Conservation (phyloP, 495 filamentous ascomycete species). For the Penicillium goetzii region DNA sequence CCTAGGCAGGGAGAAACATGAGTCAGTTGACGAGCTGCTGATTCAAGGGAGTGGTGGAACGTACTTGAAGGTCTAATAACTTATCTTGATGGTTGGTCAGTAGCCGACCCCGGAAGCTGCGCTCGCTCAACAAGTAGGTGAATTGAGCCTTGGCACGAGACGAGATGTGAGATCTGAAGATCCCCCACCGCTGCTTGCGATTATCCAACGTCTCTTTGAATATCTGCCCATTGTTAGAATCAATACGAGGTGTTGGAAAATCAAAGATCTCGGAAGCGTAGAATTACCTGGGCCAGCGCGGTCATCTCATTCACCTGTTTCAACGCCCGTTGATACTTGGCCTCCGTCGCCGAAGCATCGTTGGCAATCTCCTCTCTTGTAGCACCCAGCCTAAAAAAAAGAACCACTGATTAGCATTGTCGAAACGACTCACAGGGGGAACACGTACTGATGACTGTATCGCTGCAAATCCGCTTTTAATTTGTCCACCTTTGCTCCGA, state of each 20-base stretch:
- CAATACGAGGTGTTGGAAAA: background rate
- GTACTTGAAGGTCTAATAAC: slow-evolving; percentile 74
- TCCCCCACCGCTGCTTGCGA: slow-evolving; percentile 74
- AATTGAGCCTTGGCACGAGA: slow-evolving; percentile 84
- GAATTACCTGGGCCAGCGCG: slow-evolving; percentile 54
- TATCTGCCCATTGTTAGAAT: slow-evolving; percentile 32
- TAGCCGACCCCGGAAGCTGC: slow-evolving; percentile 83
- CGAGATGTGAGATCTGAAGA: slow-evolving; percentile 82
- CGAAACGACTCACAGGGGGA: background rate
- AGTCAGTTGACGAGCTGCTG: slow-evolving; percentile 8
- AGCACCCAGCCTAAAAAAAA: slow-evolving; percentile 60
- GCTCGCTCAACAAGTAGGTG: slow-evolving; percentile 81
- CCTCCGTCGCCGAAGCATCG: slow-evolving; percentile 48
- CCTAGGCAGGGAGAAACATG: slow-evolving; percentile 38
- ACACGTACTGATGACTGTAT: slow-evolving; percentile 52
- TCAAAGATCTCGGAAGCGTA: background rate
- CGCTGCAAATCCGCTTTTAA: slow-evolving; percentile 59
- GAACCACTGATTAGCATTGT: slow-evolving; percentile 20
- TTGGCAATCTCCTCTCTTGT: slow-evolving; percentile 66
- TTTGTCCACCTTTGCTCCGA: slow-evolving; percentile 66
- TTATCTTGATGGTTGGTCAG: slow-evolving; percentile 74
- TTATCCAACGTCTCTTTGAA: slow-evolving; percentile 69
- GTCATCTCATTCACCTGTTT: slow-evolving; percentile 53
- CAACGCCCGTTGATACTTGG: slow-evolving; percentile 47
- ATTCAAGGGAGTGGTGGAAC: slow-evolving; percentile 1